Conservation (phyloP, 176 grass and related monocot species). For the Eragrostis nindensis region DNA sequence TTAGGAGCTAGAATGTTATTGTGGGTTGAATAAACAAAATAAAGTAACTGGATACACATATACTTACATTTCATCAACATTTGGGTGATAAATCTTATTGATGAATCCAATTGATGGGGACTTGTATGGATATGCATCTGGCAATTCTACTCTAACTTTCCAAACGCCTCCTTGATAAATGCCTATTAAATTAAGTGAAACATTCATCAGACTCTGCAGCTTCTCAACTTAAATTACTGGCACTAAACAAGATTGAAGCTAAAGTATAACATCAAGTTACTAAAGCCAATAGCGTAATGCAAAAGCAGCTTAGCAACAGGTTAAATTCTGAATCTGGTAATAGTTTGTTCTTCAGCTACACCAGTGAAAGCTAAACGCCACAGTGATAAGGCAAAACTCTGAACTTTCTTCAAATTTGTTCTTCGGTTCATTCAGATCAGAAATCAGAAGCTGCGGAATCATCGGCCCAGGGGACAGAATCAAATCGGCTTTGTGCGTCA, state of each 20-base stretch:
- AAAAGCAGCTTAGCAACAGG: constrained; percentile 19
- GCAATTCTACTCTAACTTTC: constrained; percentile 94
- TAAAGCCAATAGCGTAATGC: not conserved
- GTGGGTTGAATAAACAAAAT: not conserved
- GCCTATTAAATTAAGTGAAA: constrained; percentile 51
- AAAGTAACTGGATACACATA: not conserved
- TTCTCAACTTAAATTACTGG: not conserved
- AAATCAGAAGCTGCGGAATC: not conserved
- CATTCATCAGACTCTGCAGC: constrained; percentile 15
- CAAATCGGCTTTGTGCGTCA: not conserved
- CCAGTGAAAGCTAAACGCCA: not conserved
- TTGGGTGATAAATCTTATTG: constrained; percentile 98
- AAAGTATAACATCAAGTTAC: not conserved
- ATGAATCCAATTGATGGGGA: constrained; percentile 91
- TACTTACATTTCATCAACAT: constrained; percentile 96
- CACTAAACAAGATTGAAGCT: not conserved
- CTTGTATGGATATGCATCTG: constrained; percentile 96
- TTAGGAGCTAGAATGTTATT: not conserved
- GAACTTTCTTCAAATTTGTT: not conserved
- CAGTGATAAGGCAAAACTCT: not conserved
- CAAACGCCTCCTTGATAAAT: constrained; percentile 97
- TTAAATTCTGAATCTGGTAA: constrained; percentile 22
- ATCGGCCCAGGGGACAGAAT: not conserved
- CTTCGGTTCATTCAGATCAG: constrained; percentile 24
- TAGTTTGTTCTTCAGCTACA: constrained; percentile 9